These are phyloP conservation scores for Elsinoe necatrix DNA, from an alignment of 2,329 filamentous ascomycete genomes.

Conservation along the genomic window DNA sequence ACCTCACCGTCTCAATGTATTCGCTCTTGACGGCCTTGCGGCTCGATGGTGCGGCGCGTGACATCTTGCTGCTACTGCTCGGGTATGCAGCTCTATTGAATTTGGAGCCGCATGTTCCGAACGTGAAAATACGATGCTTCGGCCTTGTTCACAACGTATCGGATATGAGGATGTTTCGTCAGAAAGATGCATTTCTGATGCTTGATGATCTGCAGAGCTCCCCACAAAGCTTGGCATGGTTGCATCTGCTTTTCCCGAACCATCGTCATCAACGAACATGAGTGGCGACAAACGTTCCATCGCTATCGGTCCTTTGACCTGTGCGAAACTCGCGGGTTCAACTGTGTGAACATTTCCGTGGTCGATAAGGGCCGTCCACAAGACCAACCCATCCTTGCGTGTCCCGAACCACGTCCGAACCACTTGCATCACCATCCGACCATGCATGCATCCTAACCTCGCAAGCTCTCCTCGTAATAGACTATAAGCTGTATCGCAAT, in stretches of 20 bases:
- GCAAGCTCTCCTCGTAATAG: background rate
- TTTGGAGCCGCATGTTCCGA: background rate
- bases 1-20: slow-evolving; percentile 86
- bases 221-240: slow-evolving; percentile 11
- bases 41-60: slow-evolving; percentile 31
- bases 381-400: background rate
- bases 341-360: background rate
- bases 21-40: slow-evolving; percentile 70
- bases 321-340: background rate
- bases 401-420: background rate
- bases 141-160: background rate
- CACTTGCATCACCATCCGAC: background rate
- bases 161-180: background rate
- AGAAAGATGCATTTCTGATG: slow-evolving; percentile 4
- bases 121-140: background rate
- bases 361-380: background rate
- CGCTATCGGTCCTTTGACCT: background rate
- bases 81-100: background rate
- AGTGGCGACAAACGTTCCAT: background rate
- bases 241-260: background rate
- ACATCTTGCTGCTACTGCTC: slow-evolving; percentile 27
- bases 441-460: background rate
- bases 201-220: background rate
- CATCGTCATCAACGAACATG: slow-evolving; percentile 1
- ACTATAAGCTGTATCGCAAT: background rate